Evolutionary conservation across 306 rosid genomes (phyloP), one percentile per base, ranked within the genome.

Genomic region (barrel medic (Medicago truncatula)): DNA sequence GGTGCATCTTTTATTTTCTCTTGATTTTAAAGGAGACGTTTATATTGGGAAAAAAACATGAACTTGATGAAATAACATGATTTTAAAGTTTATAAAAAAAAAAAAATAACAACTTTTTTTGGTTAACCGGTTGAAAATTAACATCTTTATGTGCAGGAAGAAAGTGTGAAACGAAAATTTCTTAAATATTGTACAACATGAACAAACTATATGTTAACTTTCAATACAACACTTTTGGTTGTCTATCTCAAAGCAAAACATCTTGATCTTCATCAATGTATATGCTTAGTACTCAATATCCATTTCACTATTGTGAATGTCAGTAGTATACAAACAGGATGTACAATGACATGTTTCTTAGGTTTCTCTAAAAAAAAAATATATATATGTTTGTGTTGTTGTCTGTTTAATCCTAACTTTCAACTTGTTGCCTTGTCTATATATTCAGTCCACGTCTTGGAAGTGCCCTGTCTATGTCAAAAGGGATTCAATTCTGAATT

Each of bases 391-490:
- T 2, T 34, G 20, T 44, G 8, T 25, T 40, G 66, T 60, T 78
- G 58, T 28, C 31, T 3, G 18, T 71, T 79, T 65, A 34, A 31
- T 41, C 76, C 57, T 74, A 59, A 68, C 47, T 34, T 50, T 54
- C 65, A 23, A 39, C 46, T 53, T 75, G 72, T 81, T 74, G 67
- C 15, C 36, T 16, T 14, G 28, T 80, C 58, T 39, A 3, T 38
- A 58, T 67, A 43, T 79, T 56, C 58, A 80, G 84, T 49, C 59
- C 13, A 66, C 68, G 14, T 74, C 76, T 59, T 73, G 52, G 83
- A 2, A 43, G 3, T 12, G 57, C 54, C 54, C 79, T 66, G 2
- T 58, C 54, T 17, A n/a, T 5, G 1, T n/a, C 3, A 31, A 6
- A 40, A 62, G 20, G 67, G 20, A 20, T 41, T 28, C 31, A 28